Conservation (phyloP, 1,284 basidiomycete genomes). For the Irpex sp. region DNA sequence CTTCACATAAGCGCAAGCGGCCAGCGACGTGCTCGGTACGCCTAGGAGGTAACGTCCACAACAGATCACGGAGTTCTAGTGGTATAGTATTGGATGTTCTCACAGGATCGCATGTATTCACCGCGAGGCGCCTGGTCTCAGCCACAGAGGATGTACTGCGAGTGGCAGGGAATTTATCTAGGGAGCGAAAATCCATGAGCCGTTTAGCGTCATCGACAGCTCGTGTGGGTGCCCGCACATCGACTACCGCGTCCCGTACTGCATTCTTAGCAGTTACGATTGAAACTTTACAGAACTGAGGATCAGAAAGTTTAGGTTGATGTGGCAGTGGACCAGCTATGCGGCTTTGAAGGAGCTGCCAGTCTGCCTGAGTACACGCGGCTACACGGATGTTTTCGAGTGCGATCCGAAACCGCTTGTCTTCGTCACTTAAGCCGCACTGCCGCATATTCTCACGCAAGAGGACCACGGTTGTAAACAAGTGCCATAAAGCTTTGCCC, state of each 20-base stretch:
- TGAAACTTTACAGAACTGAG: not conserved
- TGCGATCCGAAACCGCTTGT: not conserved
- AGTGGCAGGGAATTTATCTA: not conserved
- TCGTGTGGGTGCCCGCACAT: not conserved
- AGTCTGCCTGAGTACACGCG: not conserved
- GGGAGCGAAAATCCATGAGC: not conserved
- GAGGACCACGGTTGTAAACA: constrained; percentile 30
- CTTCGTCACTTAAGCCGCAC: constrained; percentile 4
- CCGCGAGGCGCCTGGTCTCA: not conserved
- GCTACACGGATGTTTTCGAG: not conserved
- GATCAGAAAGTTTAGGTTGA: not conserved
- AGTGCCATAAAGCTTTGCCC: constrained; percentile 31
- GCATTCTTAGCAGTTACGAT: not conserved
- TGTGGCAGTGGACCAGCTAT: not conserved
- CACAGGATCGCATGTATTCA: not conserved
- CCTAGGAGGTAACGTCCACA: not conserved
- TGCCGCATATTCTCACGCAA: constrained; percentile 34
- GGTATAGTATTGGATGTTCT: not conserved
- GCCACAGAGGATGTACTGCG: not conserved
- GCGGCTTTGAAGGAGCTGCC: not conserved
- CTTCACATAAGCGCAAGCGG: constrained; percentile 27
- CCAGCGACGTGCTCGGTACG: not conserved
- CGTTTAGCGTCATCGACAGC: not conserved
- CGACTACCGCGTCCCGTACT: not conserved
- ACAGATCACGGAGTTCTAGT: not conserved